Percentiles rank a stretch among this genome's conserved stretches.
phyloP scores from a whole-genome alignment of 2,329 filamentous ascomycete species.

The Monilinia vaccinii-corymbosi region DNA sequence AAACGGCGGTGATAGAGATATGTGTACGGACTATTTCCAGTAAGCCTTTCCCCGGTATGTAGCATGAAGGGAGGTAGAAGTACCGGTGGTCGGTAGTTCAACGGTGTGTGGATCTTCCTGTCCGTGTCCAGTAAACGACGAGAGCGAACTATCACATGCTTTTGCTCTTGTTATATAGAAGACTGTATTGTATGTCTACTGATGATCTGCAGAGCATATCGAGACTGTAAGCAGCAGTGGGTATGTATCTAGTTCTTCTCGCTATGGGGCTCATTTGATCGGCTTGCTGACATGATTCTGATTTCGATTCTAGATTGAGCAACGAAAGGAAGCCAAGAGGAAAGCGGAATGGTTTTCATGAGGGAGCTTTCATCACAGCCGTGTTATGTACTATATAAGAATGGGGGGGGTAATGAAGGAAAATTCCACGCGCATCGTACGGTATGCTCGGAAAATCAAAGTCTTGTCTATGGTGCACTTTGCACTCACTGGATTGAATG shows the following conservation, averaged over 20 bases:
- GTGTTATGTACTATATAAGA: not conserved
- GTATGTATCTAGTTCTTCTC: slow-evolving; percentile 42
- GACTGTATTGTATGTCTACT: not conserved
- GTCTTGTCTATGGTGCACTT: not conserved
- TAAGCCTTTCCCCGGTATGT: slow-evolving; percentile 37
- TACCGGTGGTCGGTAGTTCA: not conserved
- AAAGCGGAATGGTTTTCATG: slow-evolving; percentile 28
- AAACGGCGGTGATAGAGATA: slow-evolving; percentile 76
- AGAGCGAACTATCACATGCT: not conserved
- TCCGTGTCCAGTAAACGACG: not conserved
- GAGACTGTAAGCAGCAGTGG: slow-evolving; percentile 93
- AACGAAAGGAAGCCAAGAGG: slow-evolving; percentile 37
- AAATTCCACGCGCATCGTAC: not conserved
- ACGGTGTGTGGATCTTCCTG: not conserved
- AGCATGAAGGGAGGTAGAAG: not conserved
- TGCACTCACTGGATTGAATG: too few relatives aligned
- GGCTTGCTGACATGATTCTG: not conserved
- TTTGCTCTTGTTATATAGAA: not conserved
- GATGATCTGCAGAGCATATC: slow-evolving; percentile 60
- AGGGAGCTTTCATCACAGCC: not conserved
- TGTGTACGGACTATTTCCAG: slow-evolving; percentile 96
- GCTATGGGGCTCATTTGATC: not conserved
- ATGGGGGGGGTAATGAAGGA: not conserved
- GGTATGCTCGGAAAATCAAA: not conserved
- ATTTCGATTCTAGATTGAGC: slow-evolving; percentile 31